A percentile compares a stretch with the other conserved stretches of the same genome.
Evolutionary conservation across 352 stramenopile species (phyloP).

Genomic region (Saprolegnia diclina): DNA sequence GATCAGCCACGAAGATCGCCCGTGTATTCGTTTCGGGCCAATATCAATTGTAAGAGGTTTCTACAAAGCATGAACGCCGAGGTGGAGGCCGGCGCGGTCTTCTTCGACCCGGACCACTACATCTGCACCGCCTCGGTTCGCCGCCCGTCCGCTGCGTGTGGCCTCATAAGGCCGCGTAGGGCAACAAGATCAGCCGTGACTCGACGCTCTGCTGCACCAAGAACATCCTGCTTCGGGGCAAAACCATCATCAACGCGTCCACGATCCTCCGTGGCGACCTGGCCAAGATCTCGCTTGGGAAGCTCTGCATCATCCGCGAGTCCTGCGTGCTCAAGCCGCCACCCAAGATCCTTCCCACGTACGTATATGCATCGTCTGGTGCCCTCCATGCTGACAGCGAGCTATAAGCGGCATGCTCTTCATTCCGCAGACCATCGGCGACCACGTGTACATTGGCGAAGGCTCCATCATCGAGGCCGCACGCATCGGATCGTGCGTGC

Average conservation of each 20-base stretch:
- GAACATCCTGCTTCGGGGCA: slow-evolving; percentile 73
- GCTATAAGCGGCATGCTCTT: slow-evolving; percentile 56
- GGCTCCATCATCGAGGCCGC: slow-evolving; percentile 71
- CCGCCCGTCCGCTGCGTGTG: too few species aligned
- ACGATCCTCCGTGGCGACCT: slow-evolving; percentile 75
- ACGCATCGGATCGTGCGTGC: slow-evolving; percentile 75
- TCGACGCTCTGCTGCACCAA: slow-evolving; percentile 56
- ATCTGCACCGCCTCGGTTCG: slow-evolving; percentile 51
- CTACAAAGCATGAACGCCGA: slow-evolving; percentile 45
- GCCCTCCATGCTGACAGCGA: neutral
- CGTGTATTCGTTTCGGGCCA: too few species aligned
- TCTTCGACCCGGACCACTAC: slow-evolving; percentile 52
- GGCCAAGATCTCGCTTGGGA: slow-evolving; percentile 74
- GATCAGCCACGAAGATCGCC: neutral
- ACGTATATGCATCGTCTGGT: slow-evolving; percentile 20
- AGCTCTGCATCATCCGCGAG: slow-evolving; percentile 70
- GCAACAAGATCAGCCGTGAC: slow-evolving; percentile 66
- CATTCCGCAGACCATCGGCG: slow-evolving; percentile 76
- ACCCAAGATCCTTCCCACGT: slow-evolving; percentile 54
- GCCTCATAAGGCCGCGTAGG: slow-evolving; percentile 21
- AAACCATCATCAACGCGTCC: slow-evolving; percentile 68
- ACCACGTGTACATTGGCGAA: slow-evolving; percentile 76
- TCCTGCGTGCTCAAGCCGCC: slow-evolving; percentile 69
- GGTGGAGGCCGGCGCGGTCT: slow-evolving; percentile 43
- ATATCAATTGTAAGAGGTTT: slow-evolving; percentile 4